phyloP scores from a whole-genome alignment of 371 early-diverging fungal species.

The Apophysomyces trapeziformis region DNA sequence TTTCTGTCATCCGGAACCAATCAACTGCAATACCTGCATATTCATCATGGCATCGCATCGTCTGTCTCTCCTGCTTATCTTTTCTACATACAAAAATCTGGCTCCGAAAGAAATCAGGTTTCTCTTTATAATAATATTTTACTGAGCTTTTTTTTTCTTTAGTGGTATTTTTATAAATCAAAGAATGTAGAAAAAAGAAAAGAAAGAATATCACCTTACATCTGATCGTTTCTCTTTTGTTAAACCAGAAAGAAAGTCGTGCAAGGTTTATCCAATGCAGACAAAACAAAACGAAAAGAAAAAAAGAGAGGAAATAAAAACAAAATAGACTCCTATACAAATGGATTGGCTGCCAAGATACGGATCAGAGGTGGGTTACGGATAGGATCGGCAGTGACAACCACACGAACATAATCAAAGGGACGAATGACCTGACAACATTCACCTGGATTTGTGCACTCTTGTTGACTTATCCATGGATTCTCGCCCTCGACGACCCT shows the following conservation, averaged over 20 bases:
- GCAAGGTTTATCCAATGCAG: not conserved
- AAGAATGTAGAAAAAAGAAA: too few relatives aligned
- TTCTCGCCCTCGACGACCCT: conserved; percentile 44
- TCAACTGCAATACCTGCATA: too few relatives aligned
- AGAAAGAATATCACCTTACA: too few relatives aligned
- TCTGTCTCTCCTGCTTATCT: too few relatives aligned
- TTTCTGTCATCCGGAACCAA: too few relatives aligned
- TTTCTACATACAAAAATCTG: too few relatives aligned
- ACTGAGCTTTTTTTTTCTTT: too few relatives aligned
- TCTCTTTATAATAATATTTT: too few relatives aligned
- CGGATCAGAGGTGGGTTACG: conserved; percentile 72
- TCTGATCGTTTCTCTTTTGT: not conserved
- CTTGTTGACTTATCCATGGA: conserved; percentile 38
- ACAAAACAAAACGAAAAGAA: not conserved
- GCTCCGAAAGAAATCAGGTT: too few relatives aligned
- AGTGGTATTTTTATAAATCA: too few relatives aligned
- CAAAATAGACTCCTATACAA: conserved; percentile 25
- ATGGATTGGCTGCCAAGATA: conserved; percentile 69
- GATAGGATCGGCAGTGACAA: conserved; percentile 63
- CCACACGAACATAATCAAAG: conserved; percentile 65
- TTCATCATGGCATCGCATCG: too few relatives aligned
- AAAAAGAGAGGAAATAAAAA: conserved; percentile 8
- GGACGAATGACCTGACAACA: conserved; percentile 61
- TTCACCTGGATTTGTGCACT: conserved; percentile 41
- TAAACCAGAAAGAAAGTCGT: not conserved